These are phyloP conservation scores for Phialocephala sp. DNA, from an alignment of 2,329 filamentous ascomycete genomes.

Conservation along the genomic window DNA sequence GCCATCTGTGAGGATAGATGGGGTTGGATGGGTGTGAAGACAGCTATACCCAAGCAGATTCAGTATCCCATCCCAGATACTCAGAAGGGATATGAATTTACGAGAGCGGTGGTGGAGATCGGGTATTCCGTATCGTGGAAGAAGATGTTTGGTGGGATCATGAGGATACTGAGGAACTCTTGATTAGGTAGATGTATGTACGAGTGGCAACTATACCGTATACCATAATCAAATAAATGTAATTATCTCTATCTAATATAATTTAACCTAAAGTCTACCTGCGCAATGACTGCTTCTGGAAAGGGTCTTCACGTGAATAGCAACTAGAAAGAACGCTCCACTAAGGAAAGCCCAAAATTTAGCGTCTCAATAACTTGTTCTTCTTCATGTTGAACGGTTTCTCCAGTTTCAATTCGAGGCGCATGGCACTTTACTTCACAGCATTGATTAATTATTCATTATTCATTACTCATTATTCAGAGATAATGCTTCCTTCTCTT, in stretches of 20 bases:
- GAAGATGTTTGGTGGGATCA: conserved; percentile 39
- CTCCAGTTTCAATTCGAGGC: too few species aligned
- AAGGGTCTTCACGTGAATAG: not conserved
- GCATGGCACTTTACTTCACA: not conserved
- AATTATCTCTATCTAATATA: not conserved
- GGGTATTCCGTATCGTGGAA: conserved; percentile 57
- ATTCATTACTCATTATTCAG: not conserved
- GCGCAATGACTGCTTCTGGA: not conserved
- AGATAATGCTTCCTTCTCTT: not conserved
- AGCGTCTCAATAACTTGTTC: not conserved
- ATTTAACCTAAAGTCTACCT: not conserved
- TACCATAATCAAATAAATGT: conserved; percentile 6
- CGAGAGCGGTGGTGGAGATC: conserved; percentile 63
- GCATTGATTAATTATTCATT: not conserved
- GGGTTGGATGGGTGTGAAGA: conserved; percentile 67
- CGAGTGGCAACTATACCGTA: not conserved
- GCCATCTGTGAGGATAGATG: conserved; percentile 80
- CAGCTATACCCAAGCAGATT: conserved; percentile 79
- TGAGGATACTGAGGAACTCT: conserved; percentile 41
- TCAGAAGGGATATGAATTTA: conserved; percentile 67
- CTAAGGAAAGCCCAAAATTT: not conserved
- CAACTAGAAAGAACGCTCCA: not conserved
- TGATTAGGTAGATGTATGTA: conserved; percentile 8
- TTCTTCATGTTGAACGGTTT: too few species aligned
- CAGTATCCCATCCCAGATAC: conserved; percentile 79